Conservation (phyloP, 257 asterid genomes). For the Rhazya stricta region DNA sequence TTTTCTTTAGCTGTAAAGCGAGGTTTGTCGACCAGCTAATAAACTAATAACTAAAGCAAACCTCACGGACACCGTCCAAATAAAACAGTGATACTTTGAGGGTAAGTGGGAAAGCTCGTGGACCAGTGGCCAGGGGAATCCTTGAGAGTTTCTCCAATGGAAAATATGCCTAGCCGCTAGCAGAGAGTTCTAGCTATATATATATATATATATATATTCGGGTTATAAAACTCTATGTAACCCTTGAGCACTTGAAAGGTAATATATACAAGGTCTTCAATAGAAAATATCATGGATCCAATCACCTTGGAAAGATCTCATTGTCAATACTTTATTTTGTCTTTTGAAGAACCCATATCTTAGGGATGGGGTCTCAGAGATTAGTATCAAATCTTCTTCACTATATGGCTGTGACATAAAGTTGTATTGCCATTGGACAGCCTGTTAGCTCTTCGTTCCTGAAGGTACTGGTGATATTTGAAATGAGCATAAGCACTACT, state of each 20-base stretch:
- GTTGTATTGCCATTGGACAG: conserved; percentile 9
- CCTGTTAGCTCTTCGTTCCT: conserved; percentile 9
- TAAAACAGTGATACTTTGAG: conserved; percentile 15
- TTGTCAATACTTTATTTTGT: background rate
- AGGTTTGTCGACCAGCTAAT: conserved; percentile 6
- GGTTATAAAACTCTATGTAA: conserved; percentile 7
- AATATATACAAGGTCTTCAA: conserved; percentile 10
- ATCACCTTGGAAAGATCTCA: conserved; percentile 30
- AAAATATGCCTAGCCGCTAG: background rate
- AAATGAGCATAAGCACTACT: background rate
- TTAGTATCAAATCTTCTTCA: background rate
- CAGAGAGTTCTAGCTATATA: conserved; percentile 1
- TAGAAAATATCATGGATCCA: conserved; percentile 11
- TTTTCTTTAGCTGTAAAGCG: conserved; percentile 35
- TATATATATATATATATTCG: background rate
- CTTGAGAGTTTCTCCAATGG: conserved; percentile 1
- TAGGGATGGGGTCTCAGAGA: conserved; percentile 4
- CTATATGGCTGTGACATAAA: background rate
- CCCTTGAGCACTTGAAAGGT: conserved; percentile 46
- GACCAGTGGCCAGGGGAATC: conserved; percentile 15
- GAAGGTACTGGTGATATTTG: background rate
- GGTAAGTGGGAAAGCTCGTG: conserved; percentile 24
- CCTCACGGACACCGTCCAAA: conserved; percentile 18
- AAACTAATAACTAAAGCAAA: conserved; percentile 11
- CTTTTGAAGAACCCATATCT: conserved; percentile 2